Base-by-base conservation (phyloP, 805 yeast species). In the Lachancea sp. region DNA sequence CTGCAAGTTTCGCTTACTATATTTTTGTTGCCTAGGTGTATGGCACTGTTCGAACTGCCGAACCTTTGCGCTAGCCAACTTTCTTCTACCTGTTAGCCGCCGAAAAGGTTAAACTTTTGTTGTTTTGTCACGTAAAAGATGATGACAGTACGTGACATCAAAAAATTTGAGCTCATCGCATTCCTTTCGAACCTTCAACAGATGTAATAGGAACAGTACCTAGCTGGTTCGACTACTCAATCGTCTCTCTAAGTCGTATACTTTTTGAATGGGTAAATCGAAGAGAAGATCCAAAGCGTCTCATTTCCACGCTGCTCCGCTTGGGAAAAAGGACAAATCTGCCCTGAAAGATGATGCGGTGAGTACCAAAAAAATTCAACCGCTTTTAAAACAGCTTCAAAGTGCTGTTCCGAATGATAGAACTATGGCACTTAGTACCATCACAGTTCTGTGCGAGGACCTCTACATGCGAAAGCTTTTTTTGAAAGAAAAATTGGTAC, bases 391-490 rank as follows among this genome's bases (percentile, higher is more conserved):
- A 41, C 78, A 84, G 51, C 65, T 89, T 42, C 65, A 73, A 38
- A 74, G 87, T 3, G 61, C 76, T 1, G 68, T 76, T 6, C 75
- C 84, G 2, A 80, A 80, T 54, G 96, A 89, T 45, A 72, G 86
- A 43, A 71, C 83, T 0, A 77, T 83, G 76, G 90, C 95, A 1
- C 60, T 88, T 16, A 75, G 80, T 8, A 80, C 92, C 3, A 77
- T 88, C 30, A 70, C 80, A 13, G 76, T 83, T 1, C 62, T 89
- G 43, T 72, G 81, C 43, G 94, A 83, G 43, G 92, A 86, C 51
- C 62, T 74, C 1, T 65, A 69, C 28, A 67, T 82, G 67, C 73
- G 96, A 47, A 65, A 69, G 39, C 38, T 77, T 42, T 67, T 88
- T 16, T 62, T 89, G 46, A 83, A 82, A 55, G 92, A 87, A 51